phyloP scores from a whole-genome alignment of 345 rosid genomes.

The Aquilaria malaccensis region DNA sequence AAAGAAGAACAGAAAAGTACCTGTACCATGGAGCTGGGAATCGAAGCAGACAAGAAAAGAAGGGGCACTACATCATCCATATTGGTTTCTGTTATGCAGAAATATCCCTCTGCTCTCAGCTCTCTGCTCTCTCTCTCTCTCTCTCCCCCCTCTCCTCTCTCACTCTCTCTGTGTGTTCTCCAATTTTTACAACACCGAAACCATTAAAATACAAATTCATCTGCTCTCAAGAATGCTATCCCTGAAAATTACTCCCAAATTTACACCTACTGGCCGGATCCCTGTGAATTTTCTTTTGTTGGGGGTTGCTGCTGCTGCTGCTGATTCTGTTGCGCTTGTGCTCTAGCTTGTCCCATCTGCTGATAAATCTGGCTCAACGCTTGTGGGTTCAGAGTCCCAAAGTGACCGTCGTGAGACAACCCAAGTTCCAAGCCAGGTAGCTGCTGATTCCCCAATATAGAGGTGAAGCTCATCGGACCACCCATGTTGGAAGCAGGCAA shows the following conservation, averaged over 20 bases:
- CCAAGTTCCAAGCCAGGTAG: slow-evolving; percentile 95
- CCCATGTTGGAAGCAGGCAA: slow-evolving; percentile 51
- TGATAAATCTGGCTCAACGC: slow-evolving; percentile 82
- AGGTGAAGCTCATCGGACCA: slow-evolving; percentile 74
- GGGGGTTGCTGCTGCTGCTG: slow-evolving; percentile 43
- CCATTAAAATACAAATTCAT: slow-evolving; percentile 27
- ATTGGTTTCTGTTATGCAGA: slow-evolving; percentile 30
- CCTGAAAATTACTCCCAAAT: slow-evolving; percentile 16
- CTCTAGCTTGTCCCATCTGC: slow-evolving; percentile 76
- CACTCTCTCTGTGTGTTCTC: slow-evolving; percentile 19
- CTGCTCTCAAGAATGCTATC: slow-evolving; percentile 29
- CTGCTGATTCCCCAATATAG: slow-evolving; percentile 62
- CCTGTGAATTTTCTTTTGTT: slow-evolving; percentile 83
- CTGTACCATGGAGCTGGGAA: slow-evolving; percentile 34
- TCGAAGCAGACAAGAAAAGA: slow-evolving; percentile 28
- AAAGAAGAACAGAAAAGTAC: slow-evolving; percentile 21
- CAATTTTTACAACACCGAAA: slow-evolving; percentile 46
- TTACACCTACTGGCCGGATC: slow-evolving; percentile 57
- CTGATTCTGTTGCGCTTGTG: slow-evolving; percentile 42
- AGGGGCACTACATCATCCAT: slow-evolving; percentile 39
- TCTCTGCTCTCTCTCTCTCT: slow-evolving; percentile 4
- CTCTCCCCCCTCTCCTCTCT: slow-evolving; percentile 17
- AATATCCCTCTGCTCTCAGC: not conserved
- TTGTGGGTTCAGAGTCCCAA: slow-evolving; percentile 73
- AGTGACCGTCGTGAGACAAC: slow-evolving; percentile 84